Percentiles rank a stretch among this genome's conserved stretches.
Evolutionary conservation across 805 yeast genomes (phyloP).

Genomic region (Millerozyma miso): DNA sequence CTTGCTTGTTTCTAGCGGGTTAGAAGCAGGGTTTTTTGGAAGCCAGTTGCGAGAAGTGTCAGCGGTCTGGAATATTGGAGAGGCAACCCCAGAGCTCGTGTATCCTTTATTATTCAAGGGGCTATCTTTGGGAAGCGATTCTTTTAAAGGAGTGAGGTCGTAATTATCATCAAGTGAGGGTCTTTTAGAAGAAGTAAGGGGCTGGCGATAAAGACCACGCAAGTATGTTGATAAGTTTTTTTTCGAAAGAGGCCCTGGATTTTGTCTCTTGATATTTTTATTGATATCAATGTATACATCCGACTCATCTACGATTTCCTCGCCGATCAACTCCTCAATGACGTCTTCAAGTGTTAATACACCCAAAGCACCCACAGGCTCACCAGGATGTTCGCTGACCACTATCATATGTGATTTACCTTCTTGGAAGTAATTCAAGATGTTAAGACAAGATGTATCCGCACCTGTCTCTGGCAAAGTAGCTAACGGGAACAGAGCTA

Average conservation of each 20-base stretch:
- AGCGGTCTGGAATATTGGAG: conserved; percentile 5
- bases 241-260: conserved; percentile 72
- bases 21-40: conserved; percentile 63
- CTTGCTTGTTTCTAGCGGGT: conserved; percentile 64
- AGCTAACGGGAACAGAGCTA: conserved; percentile 90
- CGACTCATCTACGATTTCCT: conserved; percentile 93
- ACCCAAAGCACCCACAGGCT: conserved; percentile 79
- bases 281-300: conserved; percentile 92
- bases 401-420: conserved; percentile 98
- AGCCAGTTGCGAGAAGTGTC: conserved; percentile 32
- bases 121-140: conserved; percentile 1
- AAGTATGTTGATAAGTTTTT: conserved; percentile 65
- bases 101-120: conserved; percentile 2
- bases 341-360: conserved; percentile 93
- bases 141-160: conserved; percentile 6
- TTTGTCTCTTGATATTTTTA: conserved; percentile 73
- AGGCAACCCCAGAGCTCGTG: not conserved
- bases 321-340: conserved; percentile 97
- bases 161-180: conserved; percentile 35
- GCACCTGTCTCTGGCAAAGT: conserved; percentile 92
- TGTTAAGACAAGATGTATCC: conserved; percentile 89
- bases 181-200: conserved; percentile 34
- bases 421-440: conserved; percentile 93
- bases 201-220: conserved; percentile 51
- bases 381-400: conserved; percentile 83